phyloP scores from a whole-genome alignment of 2,329 filamentous ascomycete genomes.

The Pyrenochaeta sp. region DNA sequence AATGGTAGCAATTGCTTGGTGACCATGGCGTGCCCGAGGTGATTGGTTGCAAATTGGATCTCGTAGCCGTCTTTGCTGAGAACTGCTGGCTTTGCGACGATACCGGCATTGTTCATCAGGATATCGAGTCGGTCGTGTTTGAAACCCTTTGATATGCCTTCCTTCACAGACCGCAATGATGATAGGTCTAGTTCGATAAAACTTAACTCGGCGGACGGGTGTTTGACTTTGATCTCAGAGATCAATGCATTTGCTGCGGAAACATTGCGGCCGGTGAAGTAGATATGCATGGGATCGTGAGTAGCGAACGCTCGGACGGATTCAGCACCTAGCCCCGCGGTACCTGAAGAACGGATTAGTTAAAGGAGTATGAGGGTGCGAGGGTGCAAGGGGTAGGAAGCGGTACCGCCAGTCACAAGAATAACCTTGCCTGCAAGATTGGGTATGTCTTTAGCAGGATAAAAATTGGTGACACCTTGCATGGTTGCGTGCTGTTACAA shows the following conservation, averaged over 20 bases:
- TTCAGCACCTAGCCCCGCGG: constrained; percentile 55
- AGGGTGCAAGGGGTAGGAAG: not conserved
- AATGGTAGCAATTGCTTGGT: constrained; percentile 52
- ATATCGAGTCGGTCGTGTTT: constrained; percentile 49
- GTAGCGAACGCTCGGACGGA: constrained; percentile 51
- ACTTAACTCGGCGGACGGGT: constrained; percentile 38
- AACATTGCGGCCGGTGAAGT: constrained; percentile 53
- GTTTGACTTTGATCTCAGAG: constrained; percentile 34
- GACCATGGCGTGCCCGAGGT: constrained; percentile 57
- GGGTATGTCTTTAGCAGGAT: constrained; percentile 29
- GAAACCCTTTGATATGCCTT: constrained; percentile 39
- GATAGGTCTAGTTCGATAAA: constrained; percentile 49
- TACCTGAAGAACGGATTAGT: constrained; percentile 35
- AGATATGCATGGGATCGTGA: constrained; percentile 54
- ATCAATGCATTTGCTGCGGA: constrained; percentile 47
- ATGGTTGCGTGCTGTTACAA: not conserved
- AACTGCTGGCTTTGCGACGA: constrained; percentile 40
- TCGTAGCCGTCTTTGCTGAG: constrained; percentile 57
- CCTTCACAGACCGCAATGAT: constrained; percentile 42
- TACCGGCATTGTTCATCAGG: constrained; percentile 55
- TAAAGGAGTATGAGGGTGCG: no score
- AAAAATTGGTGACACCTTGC: constrained; percentile 14
- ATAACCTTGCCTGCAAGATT: constrained; percentile 30
- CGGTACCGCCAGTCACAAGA: constrained; percentile 33
- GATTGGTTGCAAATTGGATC: constrained; percentile 58